phyloP scores from a whole-genome alignment of 768 basidiomycete genomes.

The Lentinus brumalis region DNA sequence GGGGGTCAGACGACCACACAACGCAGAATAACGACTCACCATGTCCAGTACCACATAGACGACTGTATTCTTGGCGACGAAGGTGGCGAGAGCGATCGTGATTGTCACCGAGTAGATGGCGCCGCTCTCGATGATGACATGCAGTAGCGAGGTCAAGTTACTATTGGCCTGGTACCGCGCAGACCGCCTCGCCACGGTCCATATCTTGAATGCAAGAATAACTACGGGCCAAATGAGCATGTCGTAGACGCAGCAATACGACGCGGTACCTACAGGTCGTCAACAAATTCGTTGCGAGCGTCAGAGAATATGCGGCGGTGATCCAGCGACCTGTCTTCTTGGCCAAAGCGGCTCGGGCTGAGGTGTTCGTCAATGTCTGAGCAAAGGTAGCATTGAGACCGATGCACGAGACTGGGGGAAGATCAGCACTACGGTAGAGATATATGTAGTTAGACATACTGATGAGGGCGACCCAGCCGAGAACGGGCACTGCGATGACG shows the following conservation, averaged over 20 bases:
- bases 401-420: conserved; percentile 19
- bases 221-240: conserved; percentile 16
- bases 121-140: conserved; percentile 40
- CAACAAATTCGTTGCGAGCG: conserved; percentile 36
- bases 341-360: conserved; percentile 27
- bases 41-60: conserved; percentile 40
- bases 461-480: conserved; percentile 32
- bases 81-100: conserved; percentile 34
- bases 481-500: conserved; percentile 30
- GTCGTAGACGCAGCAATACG: background rate
- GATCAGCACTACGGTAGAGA: background rate
- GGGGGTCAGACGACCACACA: too few species aligned
- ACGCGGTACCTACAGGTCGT: conserved; percentile 29
- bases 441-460: conserved; percentile 17
- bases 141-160: conserved; percentile 29
- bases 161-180: conserved; percentile 17
- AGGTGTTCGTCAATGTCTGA: conserved; percentile 13
- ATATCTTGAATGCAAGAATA: conserved; percentile 34
- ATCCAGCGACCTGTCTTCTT: conserved; percentile 34
- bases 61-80: conserved; percentile 28
- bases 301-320: conserved; percentile 33
- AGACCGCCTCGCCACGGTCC: conserved; percentile 29
- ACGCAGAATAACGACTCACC: conserved; percentile 25
- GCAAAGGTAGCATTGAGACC: conserved; percentile 19
- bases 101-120: conserved; percentile 40